These are phyloP conservation scores for Kwoniella newhampshirensis DNA, from an alignment of 768 basidiomycete genomes.

Conservation along the genomic window DNA sequence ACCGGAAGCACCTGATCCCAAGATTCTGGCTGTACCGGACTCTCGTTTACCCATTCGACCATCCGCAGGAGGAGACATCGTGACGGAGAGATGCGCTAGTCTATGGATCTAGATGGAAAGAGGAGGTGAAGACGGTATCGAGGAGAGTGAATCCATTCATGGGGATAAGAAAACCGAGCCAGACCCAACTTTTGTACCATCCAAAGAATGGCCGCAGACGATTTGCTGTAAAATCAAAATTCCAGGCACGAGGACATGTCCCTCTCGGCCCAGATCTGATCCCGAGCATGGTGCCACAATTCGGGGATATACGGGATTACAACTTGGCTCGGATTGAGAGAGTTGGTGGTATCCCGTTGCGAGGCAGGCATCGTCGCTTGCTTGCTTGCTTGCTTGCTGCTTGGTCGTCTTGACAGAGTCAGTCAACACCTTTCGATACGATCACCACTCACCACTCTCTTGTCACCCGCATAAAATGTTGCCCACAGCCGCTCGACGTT, in stretches of 20 bases:
- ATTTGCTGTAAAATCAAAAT: no score
- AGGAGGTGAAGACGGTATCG: not conserved
- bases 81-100: slow-evolving; percentile 1
- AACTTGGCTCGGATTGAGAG: no score
- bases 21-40: slow-evolving; percentile 81
- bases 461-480: slow-evolving; percentile 60
- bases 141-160: no score
- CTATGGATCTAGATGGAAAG: not conserved
- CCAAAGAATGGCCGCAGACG: no score
- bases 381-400: not conserved
- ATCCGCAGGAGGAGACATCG: slow-evolving; percentile 50
- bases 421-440: not conserved
- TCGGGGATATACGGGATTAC: slow-evolving; percentile 6
- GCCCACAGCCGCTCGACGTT: slow-evolving; percentile 77
- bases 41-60: slow-evolving; percentile 56
- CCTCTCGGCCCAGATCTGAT: not conserved
- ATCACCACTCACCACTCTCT: not conserved
- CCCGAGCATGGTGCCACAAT: not conserved
- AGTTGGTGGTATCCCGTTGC: no score
- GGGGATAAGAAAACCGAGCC: no score
- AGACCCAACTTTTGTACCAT: no score
- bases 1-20: slow-evolving; percentile 93
- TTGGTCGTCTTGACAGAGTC: slow-evolving; percentile 2
- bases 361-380: no score
- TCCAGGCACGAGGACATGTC: slow-evolving; percentile 6